Base-by-base conservation (phyloP, 345 rosid species). In the Hypericum perforatum region DNA sequence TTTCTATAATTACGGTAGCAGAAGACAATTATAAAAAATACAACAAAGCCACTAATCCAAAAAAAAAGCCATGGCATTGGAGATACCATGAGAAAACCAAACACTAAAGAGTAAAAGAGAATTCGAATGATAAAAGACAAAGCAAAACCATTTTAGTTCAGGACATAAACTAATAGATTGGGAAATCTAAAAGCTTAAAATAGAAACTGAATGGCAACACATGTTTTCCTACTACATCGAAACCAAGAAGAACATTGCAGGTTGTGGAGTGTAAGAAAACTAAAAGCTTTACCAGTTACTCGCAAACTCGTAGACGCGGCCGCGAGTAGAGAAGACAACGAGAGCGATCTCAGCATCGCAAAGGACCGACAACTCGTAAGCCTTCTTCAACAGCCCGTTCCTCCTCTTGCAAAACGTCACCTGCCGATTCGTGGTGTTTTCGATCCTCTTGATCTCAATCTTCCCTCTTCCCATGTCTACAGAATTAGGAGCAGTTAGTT, bases 321-420 rank as follows among this genome's bases (percentile, higher is more conserved):
- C 97, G 11, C 97, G 86, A 61, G 77, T 86, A 4, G 97, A 89
- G 88, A 86, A 89, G 82, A 89, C 97, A 16, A 89, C 75, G 59
- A 89, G 95, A 6, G 94, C 95, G 2, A 89, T 89, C 63, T 89
- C 97, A 14, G 97, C 97, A 63, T 89, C 97, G 14, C 97, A 89
- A 5, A 89, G 89, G 7, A 89, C 85, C 0, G 97, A 83, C 1
- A 89, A 68, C 56, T 89, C 97, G 56, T 89, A 89, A 44, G 97
- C 95, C 73, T 89, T 89, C 78, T 89, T 89, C 63, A 89, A 44
- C 52, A 89, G 76, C 12, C 97, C 97, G 66, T 85, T 89, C 65
- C 97, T 86, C 52, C 95, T 75, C 82, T 89, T 89, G 81, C 97
- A 89, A 64, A 89, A 89, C 7, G 97, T 89, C 41, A 89, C 97